These are phyloP conservation scores for Botrytis medusae DNA, from an alignment of 2,329 filamentous ascomycete genomes.

Conservation along the genomic window DNA sequence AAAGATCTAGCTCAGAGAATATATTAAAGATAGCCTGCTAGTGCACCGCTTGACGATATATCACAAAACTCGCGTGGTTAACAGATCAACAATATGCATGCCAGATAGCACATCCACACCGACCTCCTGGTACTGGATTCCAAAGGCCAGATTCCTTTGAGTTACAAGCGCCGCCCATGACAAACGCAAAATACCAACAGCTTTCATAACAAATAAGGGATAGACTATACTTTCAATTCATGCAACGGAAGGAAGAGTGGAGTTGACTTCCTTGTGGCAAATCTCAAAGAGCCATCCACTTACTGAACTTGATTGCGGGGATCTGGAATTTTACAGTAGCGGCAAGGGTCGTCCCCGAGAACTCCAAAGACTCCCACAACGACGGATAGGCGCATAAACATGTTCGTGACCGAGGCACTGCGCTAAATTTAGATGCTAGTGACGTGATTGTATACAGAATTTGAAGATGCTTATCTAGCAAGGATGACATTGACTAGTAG, in stretches of 20 bases:
- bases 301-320: slow-evolving; percentile 3
- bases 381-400: slow-evolving; percentile 9
- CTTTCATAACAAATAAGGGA: neutral
- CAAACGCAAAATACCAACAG: neutral
- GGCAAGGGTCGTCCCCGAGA: slow-evolving; percentile 10
- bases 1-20: neutral
- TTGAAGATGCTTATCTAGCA: neutral
- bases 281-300: neutral
- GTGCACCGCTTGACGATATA: slow-evolving; percentile 2
- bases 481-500: slow-evolving; percentile 10
- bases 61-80: slow-evolving; percentile 15
- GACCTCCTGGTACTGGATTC: slow-evolving; percentile 9
- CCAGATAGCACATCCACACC: neutral
- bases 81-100: neutral
- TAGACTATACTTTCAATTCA: neutral
- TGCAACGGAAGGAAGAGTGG: slow-evolving; percentile 2
- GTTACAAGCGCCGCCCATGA: neutral
- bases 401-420: slow-evolving; percentile 5
- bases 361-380: slow-evolving; percentile 1
- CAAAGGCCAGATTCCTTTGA: neutral
- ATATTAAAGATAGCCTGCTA: slow-evolving; percentile 6
- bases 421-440: slow-evolving; percentile 16
- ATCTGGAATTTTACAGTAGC: slow-evolving; percentile 10
- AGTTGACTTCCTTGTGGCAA: neutral
- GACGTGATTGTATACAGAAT: neutral